phyloP scores from a whole-genome alignment of 208 protist species.

The Phytomonas serpens region DNA sequence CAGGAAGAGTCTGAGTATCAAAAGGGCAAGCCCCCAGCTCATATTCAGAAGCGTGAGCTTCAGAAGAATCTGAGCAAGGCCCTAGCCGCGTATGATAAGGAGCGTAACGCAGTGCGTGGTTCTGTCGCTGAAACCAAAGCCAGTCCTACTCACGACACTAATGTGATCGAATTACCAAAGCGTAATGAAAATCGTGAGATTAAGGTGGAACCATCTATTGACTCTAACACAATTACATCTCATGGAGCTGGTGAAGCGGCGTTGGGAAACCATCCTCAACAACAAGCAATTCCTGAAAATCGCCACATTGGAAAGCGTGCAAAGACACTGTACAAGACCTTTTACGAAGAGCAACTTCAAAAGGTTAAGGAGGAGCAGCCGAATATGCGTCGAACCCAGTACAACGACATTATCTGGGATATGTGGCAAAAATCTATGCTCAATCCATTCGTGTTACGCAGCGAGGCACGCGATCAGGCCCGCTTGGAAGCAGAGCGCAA shows the following conservation, averaged over 20 bases:
- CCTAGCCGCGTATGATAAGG: slow-evolving; percentile 74
- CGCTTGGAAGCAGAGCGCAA: slow-evolving; percentile 59
- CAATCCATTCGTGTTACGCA: slow-evolving; percentile 86
- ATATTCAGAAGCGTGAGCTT: slow-evolving; percentile 60
- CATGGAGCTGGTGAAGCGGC: slow-evolving; percentile 1
- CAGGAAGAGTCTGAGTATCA: slow-evolving; percentile 51
- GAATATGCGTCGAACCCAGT: slow-evolving; percentile 73
- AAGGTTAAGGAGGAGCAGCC: slow-evolving; percentile 66
- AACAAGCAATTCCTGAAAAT: slow-evolving; percentile 34
- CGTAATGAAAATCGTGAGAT: slow-evolving; percentile 40
- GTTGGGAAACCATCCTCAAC: not conserved
- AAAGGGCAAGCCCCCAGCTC: slow-evolving; percentile 16
- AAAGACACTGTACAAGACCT: slow-evolving; percentile 71
- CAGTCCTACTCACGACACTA: slow-evolving; percentile 3
- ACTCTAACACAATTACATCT: slow-evolving; percentile 4
- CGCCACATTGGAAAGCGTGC: slow-evolving; percentile 82
- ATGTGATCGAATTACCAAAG: slow-evolving; percentile 20
- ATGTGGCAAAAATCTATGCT: slow-evolving; percentile 76
- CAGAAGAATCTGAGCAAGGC: slow-evolving; percentile 85
- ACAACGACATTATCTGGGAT: slow-evolving; percentile 85
- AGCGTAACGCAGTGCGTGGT: slow-evolving; percentile 31
- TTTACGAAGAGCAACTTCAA: slow-evolving; percentile 60
- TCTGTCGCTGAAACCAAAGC: slow-evolving; percentile 12
- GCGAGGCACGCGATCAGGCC: slow-evolving; percentile 42
- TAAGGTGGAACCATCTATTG: slow-evolving; percentile 27